Percentiles rank a stretch among this genome's conserved stretches.
Conservation (phyloP, 352 stramenopile genomes). For the Pythium aquatile region DNA sequence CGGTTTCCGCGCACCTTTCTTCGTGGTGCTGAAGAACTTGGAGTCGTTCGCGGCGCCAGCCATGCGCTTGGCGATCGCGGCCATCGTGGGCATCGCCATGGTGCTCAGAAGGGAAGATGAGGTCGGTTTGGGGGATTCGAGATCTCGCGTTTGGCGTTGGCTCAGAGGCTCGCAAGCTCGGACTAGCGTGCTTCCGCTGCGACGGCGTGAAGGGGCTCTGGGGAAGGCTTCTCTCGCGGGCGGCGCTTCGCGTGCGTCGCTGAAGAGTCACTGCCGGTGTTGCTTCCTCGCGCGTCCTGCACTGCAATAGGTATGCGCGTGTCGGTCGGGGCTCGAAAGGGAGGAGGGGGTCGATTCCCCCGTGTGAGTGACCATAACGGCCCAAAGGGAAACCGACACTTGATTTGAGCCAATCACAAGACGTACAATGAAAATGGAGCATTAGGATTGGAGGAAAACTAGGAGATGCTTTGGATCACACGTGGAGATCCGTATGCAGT, state of each 20-base stretch:
- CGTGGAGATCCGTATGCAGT: background rate
- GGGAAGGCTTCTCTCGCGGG: background rate
- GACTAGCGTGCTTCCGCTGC: slow-evolving; percentile 1
- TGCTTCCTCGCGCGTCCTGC: slow-evolving; percentile 7
- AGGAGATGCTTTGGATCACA: slow-evolving; percentile 1
- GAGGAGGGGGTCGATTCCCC: background rate
- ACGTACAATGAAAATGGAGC: background rate
- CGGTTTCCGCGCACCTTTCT: slow-evolving; percentile 79
- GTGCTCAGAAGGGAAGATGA: background rate
- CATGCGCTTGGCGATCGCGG: slow-evolving; percentile 86
- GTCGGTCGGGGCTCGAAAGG: background rate
- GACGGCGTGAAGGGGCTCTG: background rate
- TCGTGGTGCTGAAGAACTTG: slow-evolving; percentile 99
- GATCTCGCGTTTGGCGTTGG: background rate
- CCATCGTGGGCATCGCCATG: slow-evolving; percentile 88
- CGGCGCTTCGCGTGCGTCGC: background rate
- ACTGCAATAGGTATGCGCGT: background rate
- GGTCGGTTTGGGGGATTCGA: background rate
- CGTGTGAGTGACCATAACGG: slow-evolving; percentile 14
- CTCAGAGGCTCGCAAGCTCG: background rate
- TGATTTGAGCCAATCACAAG: slow-evolving; percentile 5
- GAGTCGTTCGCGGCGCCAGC: slow-evolving; percentile 93
- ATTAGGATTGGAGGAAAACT: slow-evolving; percentile 4
- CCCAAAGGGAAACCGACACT: slow-evolving; percentile 4
- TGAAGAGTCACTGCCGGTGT: background rate